Base-by-base conservation (phyloP, 2,329 filamentous ascomycete genomes). In the Gaeumannomyces tritici region DNA sequence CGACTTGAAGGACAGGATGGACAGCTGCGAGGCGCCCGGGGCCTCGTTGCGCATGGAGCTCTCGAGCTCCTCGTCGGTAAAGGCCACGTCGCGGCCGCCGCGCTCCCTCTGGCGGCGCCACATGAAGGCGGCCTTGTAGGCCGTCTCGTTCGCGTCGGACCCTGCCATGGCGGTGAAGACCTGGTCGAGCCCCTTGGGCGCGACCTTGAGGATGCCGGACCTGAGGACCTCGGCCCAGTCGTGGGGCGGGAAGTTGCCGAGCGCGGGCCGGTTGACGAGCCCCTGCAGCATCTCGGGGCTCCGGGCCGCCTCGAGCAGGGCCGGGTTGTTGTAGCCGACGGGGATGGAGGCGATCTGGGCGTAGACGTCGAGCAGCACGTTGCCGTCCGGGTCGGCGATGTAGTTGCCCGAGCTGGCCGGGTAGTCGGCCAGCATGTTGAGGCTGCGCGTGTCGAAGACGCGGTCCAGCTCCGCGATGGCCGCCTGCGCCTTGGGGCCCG, bases 51-150 rank as follows among this genome's bases (percentile, higher is more conserved):
- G 80, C 92, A 96, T 96, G 70, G 85, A 80, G 12, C 85, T 87
- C 58, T 79, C 73, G 64, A 93, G 80, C 75, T 96, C 93, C 70
- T 90, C 85, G 61, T 86, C 77, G 42, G 89, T 90, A 79, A 96
- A 96, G 63, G 93, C 90, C 62, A 88, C 89, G 51, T 88, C 75
- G 57, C 85, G 79, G 9, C 91, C 91, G 67, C 91, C 91, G 65
- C 93, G 90, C 76, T 95, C 85, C 66, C 86, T 82, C 75, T 91
- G 89, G 59, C 90, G 87, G 71, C 89, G 88, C 83, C 89, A 96
- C 88, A 96, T 96, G 79, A 96, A 96, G 60, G 93, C 92, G 11
- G 92, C 92, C 79, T 96, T 96, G 84, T 91, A 96, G 56, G 93
- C 93, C 42, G 90, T 89, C 79, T 96, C 93, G 78, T 96, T 96